Percentiles rank a stretch among this genome's conserved stretches.
phyloP scores from a whole-genome alignment of 805 yeast species.

The Candida oleophila region DNA sequence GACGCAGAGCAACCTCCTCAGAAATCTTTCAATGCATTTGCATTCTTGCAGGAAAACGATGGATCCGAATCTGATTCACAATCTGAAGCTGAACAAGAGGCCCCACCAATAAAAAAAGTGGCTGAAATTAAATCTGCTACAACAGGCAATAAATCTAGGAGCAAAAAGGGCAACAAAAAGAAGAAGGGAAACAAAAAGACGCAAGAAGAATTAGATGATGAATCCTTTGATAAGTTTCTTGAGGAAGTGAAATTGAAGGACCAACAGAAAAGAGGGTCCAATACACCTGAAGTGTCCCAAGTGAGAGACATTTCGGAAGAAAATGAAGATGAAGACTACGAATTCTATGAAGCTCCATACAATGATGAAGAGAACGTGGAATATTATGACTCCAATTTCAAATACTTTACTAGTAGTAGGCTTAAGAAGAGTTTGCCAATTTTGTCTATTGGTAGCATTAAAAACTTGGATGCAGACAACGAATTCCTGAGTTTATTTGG shows the following conservation, averaged over 20 bases:
- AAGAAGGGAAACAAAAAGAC: background rate
- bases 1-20: constrained; percentile 15
- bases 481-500: constrained; percentile 75
- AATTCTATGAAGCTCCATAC: constrained; percentile 22
- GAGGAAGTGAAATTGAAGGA: constrained; percentile 36
- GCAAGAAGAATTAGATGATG: constrained; percentile 39
- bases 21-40: constrained; percentile 43
- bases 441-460: constrained; percentile 43
- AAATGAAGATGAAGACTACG: constrained; percentile 23
- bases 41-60: constrained; percentile 32
- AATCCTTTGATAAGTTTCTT: constrained; percentile 57
- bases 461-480: constrained; percentile 70
- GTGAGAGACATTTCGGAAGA: constrained; percentile 18
- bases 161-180: constrained; percentile 18
- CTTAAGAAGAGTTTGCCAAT: constrained; percentile 39
- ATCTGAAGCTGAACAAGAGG: constrained; percentile 10
- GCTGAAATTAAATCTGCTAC: constrained; percentile 1
- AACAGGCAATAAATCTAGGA: constrained; percentile 10
- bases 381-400: constrained; percentile 11
- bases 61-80: constrained; percentile 12
- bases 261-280: constrained; percentile 2
- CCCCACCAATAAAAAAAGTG: background rate
- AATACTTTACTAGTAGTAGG: constrained; percentile 46
- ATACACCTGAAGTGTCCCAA: background rate
- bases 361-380: constrained; percentile 16